Percentiles rank a stretch among this genome's conserved stretches.
Evolutionary conservation across 306 rosid species (phyloP).

Genomic region (Sesbania bispinosa): DNA sequence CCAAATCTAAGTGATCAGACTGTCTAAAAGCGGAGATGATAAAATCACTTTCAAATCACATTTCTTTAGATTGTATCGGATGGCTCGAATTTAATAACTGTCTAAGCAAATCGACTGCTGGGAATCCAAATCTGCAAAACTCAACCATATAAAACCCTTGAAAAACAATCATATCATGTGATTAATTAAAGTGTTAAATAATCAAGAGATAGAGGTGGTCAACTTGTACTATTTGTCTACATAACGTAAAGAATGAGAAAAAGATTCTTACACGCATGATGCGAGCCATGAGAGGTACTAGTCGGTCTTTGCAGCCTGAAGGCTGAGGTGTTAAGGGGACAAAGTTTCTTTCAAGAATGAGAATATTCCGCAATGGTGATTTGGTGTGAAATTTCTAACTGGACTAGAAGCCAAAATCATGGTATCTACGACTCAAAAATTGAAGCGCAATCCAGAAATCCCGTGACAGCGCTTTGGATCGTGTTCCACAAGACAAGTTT

Average conservation of each 20-base stretch:
- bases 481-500: not conserved
- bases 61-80: no score
- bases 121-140: no score
- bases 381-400: constrained; percentile 3
- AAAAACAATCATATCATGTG: not conserved
- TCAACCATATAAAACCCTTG: no score
- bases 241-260: not conserved
- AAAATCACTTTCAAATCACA: no score
- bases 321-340: not conserved
- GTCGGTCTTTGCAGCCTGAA: not conserved
- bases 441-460: constrained; percentile 8
- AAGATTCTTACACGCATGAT: not conserved
- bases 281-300: not conserved
- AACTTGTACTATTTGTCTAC: not conserved
- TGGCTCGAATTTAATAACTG: no score
- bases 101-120: no score
- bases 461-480: constrained; percentile 21
- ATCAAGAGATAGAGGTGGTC: not conserved
- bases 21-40: no score
- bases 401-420: constrained; percentile 6
- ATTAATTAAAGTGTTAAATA: not conserved
- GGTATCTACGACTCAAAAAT: constrained; percentile 1
- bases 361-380: constrained; percentile 18
- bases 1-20: no score
- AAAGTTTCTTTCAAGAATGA: not conserved